A percentile compares a stretch with the other conserved stretches of the same genome.
Evolutionary conservation across 495 filamentous ascomycete genomes (phyloP).

Genomic region (Pseudomonodictys pantanalensis): DNA sequence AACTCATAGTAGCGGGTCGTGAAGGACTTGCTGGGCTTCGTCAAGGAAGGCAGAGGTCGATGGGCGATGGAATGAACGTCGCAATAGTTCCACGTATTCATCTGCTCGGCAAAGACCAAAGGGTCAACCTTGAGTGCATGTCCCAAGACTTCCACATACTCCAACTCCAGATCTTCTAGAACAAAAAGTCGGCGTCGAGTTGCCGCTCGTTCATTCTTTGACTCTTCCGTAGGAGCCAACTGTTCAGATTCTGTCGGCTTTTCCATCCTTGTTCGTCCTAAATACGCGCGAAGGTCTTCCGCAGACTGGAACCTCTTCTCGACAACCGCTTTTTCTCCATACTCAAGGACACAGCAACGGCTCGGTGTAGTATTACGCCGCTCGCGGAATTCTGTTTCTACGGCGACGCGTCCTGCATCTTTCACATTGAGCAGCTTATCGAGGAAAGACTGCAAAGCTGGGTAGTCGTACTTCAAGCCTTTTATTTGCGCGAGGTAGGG

Average conservation of each 20-base stretch:
- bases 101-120: constrained; percentile 15
- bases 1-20: constrained; percentile 14
- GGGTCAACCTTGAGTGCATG: constrained; percentile 12
- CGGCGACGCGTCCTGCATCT: not conserved
- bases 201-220: not conserved
- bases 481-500: not conserved
- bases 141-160: constrained; percentile 18
- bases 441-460: not conserved
- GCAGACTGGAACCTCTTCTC: not conserved
- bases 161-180: constrained; percentile 11
- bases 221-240: too few species aligned
- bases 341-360: constrained; percentile 10
- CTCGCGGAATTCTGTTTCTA: not conserved
- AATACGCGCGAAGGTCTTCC: not conserved
- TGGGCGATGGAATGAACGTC: constrained; percentile 1
- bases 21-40: constrained; percentile 7
- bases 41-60: constrained; percentile 10
- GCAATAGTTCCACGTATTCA: constrained; percentile 17
- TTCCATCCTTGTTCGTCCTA: too few species aligned
- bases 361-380: not conserved
- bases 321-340: not conserved
- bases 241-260: too few species aligned
- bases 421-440: not conserved
- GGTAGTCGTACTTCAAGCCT: not conserved
- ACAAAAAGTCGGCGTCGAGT: constrained; percentile 14